Evolutionary conservation across 2,329 filamentous ascomycete genomes (phyloP), one percentile per base, ranked within the genome.

Genomic region (Celoporthe dispersa): DNA sequence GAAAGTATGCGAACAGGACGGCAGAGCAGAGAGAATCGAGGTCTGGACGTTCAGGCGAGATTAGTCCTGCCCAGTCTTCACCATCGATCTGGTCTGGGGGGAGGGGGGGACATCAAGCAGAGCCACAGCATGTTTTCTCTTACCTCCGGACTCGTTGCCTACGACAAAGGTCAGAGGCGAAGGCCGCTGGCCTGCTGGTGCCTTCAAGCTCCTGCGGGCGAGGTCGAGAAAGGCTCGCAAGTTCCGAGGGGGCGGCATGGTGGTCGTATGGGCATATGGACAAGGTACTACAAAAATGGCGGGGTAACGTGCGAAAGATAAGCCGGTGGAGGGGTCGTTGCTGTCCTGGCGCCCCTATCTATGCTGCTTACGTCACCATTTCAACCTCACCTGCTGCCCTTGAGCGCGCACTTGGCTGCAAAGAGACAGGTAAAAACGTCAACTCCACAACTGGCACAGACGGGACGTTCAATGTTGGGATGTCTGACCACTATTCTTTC

Each of bases 1-100:
- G 88, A 51, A 95, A 82, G 79, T 94, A 96, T 69, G 93, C 91
- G 71, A 91, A 88, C 35, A 94, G 80, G 25, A 96, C 81, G 35
- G 92, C 88, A 37, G 89, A 91, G 79, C 91, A 92, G 74, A 96
- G 86, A 1, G 92, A 94, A 81, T 96, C 93, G 68, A 96, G 89
- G 75, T 96, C 93, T 92, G 31, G 9, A 11, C 6, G 33, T 19
- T 31, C 22, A 31, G 41, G 39, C 25, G 19, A 59, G 22, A 19
- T 68, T 35, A 64, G 61, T 44, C 33, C 22, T 44, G 25, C 25
- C 41, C 11, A 19, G 12, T 37, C 7, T 57, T 7, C 3, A 31
- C 9, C 28, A 37, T 41, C 8, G 37, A 31, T 35, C 16, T n/a
- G 9, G 35, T 37, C 35, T 4, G 5, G 9, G 35, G 19, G 35